phyloP scores from a whole-genome alignment of 2,329 filamentous ascomycete genomes.

The Ophiostoma sp. region DNA sequence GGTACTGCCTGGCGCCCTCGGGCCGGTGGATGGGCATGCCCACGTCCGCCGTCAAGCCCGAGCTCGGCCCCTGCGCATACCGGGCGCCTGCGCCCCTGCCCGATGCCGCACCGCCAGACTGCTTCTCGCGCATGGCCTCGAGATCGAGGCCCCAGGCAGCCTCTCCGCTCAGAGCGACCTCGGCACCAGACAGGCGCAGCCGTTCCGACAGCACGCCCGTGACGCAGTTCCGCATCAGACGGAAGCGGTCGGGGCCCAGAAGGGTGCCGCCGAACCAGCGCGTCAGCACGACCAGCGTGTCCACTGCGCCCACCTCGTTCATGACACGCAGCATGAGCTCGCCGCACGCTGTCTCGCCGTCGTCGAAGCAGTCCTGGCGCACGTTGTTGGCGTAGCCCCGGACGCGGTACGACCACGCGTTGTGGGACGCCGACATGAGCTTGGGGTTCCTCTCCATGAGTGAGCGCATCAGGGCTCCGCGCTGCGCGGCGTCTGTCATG shows the following conservation, averaged over 20 bases:
- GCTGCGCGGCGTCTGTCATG: conserved; percentile 38
- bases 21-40: conserved; percentile 70
- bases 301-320: conserved; percentile 45
- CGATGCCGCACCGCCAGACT: not conserved
- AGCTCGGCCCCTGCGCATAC: conserved; percentile 25
- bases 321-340: conserved; percentile 51
- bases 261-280: conserved; percentile 59
- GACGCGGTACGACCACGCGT: conserved; percentile 50
- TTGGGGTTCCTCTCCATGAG: conserved; percentile 46
- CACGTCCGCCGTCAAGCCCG: conserved; percentile 35
- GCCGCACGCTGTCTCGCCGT: conserved; percentile 57
- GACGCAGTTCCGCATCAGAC: conserved; percentile 54
- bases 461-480: conserved; percentile 41
- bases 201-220: conserved; percentile 51
- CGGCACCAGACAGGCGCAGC: conserved; percentile 40
- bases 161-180: conserved; percentile 43
- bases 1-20: conserved; percentile 58
- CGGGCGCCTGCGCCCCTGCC: too few species aligned
- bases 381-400: conserved; percentile 29
- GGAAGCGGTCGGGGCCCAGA: conserved; percentile 57
- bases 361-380: conserved; percentile 50
- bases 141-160: conserved; percentile 57
- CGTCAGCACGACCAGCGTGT: conserved; percentile 54
- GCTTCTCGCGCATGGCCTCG: conserved; percentile 42
- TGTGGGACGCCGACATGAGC: conserved; percentile 53